phyloP scores from a whole-genome alignment of 83 land plant genomes.

The Picea abies region DNA sequence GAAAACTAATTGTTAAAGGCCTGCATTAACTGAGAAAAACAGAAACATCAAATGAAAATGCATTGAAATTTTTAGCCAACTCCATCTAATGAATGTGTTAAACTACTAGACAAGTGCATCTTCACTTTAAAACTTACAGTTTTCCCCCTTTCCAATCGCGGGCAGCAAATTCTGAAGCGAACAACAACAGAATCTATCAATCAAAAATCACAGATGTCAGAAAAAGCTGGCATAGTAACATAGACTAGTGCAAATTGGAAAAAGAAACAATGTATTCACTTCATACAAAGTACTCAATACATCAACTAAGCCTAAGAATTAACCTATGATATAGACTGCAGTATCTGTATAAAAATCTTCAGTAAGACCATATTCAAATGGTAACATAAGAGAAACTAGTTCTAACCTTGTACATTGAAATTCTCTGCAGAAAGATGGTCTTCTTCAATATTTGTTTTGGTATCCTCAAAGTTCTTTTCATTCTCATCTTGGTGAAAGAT shows the following conservation, averaged over 20 bases:
- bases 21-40: neutral
- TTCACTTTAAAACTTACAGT: constrained; percentile 44
- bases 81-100: neutral
- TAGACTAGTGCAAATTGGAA: neutral
- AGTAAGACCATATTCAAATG: neutral
- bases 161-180: constrained; percentile 73
- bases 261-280: neutral
- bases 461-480: constrained; percentile 7
- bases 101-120: neutral
- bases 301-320: neutral
- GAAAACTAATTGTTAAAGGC: neutral
- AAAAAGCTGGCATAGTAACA: neutral
- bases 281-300: neutral
- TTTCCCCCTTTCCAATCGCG: constrained; percentile 57
- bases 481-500: constrained; percentile 50
- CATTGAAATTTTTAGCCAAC: neutral
- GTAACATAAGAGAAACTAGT: constrained; percentile 22
- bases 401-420: constrained; percentile 16
- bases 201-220: constrained; percentile 9
- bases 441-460: constrained; percentile 11
- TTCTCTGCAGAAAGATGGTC: constrained; percentile 17
- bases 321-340: neutral
- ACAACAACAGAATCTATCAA: constrained; percentile 61
- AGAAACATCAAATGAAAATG: neutral
- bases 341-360: neutral